Conservation (phyloP, 2,329 filamentous ascomycete genomes). For the Ceratocystis cubensis region DNA sequence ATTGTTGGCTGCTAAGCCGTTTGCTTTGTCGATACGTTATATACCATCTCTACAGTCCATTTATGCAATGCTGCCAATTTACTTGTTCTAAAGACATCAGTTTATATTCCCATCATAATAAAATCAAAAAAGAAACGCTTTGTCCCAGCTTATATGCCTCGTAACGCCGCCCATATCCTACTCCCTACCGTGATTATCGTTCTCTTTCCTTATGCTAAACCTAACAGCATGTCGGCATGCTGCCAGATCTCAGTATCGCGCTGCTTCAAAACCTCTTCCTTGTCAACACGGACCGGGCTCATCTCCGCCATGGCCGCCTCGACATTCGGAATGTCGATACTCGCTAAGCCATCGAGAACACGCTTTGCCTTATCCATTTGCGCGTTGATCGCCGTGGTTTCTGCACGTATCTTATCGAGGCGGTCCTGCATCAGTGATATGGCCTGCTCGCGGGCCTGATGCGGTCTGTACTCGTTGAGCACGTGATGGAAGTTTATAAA, state of each 20-base stretch:
- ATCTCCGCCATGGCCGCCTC: conserved; percentile 5
- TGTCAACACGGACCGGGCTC: background rate
- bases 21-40: background rate
- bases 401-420: conserved; percentile 55
- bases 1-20: background rate
- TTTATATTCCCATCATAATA: background rate
- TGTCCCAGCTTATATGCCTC: background rate
- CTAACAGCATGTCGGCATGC: conserved; percentile 4
- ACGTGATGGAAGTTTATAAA: conserved; percentile 88
- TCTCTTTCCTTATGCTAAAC: background rate
- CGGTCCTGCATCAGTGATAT: conserved; percentile 82
- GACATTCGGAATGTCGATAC: conserved; percentile 30
- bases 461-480: conserved; percentile 86
- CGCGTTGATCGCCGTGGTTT: conserved; percentile 56
- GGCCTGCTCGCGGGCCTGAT: conserved; percentile 79
- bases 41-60: background rate
- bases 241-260: conserved; percentile 13
- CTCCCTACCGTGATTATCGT: too few species aligned
- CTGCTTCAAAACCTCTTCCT: background rate
- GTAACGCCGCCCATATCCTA: background rate
- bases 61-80: background rate
- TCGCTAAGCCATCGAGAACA: conserved; percentile 56
- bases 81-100: background rate
- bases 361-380: conserved; percentile 61
- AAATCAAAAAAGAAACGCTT: background rate